Evolutionary conservation across 768 basidiomycete genomes (phyloP).

Genomic region (Coprinellus micaceus): DNA sequence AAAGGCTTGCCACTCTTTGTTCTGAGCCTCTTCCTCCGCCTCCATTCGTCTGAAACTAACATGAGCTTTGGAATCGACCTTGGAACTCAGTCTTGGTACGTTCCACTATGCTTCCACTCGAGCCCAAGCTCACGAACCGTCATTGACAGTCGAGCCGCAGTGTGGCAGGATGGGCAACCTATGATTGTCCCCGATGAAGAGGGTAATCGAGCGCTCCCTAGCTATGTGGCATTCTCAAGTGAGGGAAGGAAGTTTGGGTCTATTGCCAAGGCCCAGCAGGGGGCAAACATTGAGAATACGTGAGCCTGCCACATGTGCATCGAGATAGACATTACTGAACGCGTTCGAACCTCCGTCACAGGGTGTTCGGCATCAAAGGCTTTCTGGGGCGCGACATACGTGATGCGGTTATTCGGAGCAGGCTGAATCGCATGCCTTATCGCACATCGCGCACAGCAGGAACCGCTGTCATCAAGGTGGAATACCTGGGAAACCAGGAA

Average conservation of each 20-base stretch:
- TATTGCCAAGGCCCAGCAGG: background rate
- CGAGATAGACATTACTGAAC: no score
- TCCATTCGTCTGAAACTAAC: background rate
- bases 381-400: background rate
- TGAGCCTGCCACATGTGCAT: background rate
- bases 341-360: background rate
- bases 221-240: background rate
- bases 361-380: background rate
- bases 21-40: background rate
- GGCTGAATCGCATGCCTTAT: background rate
- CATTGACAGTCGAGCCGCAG: background rate
- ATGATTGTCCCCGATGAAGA: background rate
- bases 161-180: background rate
- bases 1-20: no score
- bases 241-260: background rate
- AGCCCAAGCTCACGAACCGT: no score
- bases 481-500: background rate
- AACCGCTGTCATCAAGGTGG: background rate
- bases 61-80: background rate
- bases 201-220: background rate
- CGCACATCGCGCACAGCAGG: background rate
- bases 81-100: background rate
- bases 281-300: background rate
- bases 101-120: background rate
- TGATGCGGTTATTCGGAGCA: background rate